phyloP scores from a whole-genome alignment of 169 alveolate genomes.

The Eimeria falciformis region DNA sequence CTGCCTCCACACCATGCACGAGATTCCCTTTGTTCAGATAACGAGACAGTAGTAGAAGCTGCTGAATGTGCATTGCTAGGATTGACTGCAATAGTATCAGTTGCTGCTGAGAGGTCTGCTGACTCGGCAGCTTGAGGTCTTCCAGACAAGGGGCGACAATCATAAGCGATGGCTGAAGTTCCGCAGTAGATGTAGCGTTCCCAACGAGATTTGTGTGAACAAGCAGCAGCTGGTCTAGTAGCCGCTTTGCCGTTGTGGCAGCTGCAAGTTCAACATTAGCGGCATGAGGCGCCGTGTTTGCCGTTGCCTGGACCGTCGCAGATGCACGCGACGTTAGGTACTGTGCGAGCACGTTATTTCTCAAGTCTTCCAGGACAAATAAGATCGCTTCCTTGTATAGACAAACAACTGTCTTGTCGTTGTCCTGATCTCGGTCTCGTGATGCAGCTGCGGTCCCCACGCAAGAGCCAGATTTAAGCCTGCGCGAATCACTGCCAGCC shows the following conservation, averaged over 20 bases:
- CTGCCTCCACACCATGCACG: conserved; percentile 5
- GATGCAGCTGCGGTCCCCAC: not conserved
- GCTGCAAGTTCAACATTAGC: conserved; percentile 43
- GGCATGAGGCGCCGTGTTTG: not conserved
- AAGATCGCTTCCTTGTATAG: conserved; percentile 60
- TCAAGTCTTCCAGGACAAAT: conserved; percentile 45
- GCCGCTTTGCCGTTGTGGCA: conserved; percentile 57
- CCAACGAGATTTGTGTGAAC: conserved; percentile 65
- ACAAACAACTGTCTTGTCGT: conserved; percentile 54
- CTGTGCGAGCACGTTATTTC: conserved; percentile 57
- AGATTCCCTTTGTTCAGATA: conserved; percentile 56
- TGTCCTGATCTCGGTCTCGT: conserved; percentile 2
- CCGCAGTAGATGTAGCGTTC: conserved; percentile 66
- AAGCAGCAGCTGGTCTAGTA: conserved; percentile 63
- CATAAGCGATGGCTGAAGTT: conserved; percentile 59
- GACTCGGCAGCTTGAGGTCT: conserved; percentile 68
- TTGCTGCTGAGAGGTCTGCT: conserved; percentile 65
- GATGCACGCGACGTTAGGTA: conserved; percentile 49
- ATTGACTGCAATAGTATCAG: conserved; percentile 57
- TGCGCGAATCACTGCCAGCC: conserved; percentile 3
- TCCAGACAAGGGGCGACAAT: conserved; percentile 72
- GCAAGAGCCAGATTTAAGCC: not conserved
- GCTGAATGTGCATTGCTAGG: conserved; percentile 72
- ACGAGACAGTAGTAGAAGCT: conserved; percentile 62
- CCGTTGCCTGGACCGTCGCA: not conserved